Evolutionary conservation across 768 basidiomycete species (phyloP).

Genomic region (Boletus edulis): DNA sequence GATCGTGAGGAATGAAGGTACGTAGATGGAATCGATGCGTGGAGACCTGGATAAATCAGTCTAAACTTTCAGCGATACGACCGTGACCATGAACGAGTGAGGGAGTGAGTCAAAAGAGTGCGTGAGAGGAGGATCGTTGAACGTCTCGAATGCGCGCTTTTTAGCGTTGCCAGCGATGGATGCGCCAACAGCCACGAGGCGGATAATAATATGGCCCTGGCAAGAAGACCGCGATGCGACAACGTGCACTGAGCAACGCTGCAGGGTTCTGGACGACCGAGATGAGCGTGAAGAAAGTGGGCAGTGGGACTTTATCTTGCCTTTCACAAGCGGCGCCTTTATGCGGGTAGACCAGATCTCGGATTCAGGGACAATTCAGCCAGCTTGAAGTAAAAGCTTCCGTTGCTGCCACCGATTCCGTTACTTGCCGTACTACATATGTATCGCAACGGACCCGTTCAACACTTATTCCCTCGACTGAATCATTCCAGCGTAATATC

Average conservation of each 20-base stretch:
- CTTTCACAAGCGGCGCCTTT: conserved; percentile 5
- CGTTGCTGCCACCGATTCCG: no score
- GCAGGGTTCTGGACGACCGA: background rate
- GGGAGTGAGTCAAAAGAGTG: conserved; percentile 4
- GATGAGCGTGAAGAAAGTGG: background rate
- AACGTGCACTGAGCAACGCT: conserved; percentile 6
- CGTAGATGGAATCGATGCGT: background rate
- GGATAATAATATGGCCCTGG: conserved; percentile 2
- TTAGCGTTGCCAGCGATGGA: conserved; percentile 9
- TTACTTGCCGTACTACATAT: no score
- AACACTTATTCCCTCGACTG: no score
- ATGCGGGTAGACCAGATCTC: conserved; percentile 9
- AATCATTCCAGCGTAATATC: no score
- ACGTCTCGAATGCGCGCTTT: conserved; percentile 9
- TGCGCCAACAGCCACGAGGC: conserved; percentile 18
- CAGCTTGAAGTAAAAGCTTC: no score
- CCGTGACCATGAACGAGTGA: conserved; percentile 19
- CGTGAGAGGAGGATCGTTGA: conserved; percentile 4
- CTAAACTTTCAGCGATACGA: conserved; percentile 5
- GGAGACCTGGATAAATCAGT: background rate
- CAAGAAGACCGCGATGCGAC: conserved; percentile 7
- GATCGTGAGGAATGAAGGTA: conserved; percentile 22
- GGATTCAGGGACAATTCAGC: conserved; percentile 15
- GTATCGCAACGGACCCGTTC: no score
- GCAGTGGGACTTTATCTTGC: conserved; percentile 6